Base-by-base conservation (phyloP, 1,284 basidiomycete species). In the Irpex sp. region DNA sequence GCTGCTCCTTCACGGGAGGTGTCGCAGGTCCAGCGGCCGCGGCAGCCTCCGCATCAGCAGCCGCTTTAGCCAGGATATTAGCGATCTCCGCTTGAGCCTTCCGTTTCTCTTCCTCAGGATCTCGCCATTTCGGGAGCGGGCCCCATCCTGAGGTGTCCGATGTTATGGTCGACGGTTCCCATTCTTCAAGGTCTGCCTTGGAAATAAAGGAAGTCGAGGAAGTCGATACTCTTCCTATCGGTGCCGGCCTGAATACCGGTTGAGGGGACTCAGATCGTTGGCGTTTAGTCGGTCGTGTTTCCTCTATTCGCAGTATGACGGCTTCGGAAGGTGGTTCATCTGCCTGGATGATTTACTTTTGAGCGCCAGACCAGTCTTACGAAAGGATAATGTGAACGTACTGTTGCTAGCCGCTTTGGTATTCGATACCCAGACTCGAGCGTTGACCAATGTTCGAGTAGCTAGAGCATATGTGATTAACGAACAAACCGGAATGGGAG, bases 351-450 rank as follows among this genome's bases (percentile, higher is more conserved):
- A 51, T n/a, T n/a, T 17, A 21, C 7, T 21, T n/a, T 17, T 17
- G 19, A 51, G n/a, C 6, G 5, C 8, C 17, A 8, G 49, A n/a
- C 4, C 26, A 26, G 26, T 26, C 26, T 26, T 26, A 52, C 31
- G 40, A 38, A 61, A n/a, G 19, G 11, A n/a, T 1, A 2, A 37
- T 31, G 17, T 58, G 34, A 2, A 62, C 85, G 62, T 71, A 80
- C 74, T 49, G 69, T 75, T 72, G 82, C 84, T 56, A 81, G 69
- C 61, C 88, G 81, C 72, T 92, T 93, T 7, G 92, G 91, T 83
- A 97, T 97, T 68, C 94, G 89, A 74, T 93, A 96, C 7, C 86
- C 89, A 48, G 88, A 77, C 58, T 91, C 87, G 52, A 97, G 81
- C 17, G 81, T 81, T 38, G 85, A 83, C 95, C 95, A 97, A 60